phyloP scores from a whole-genome alignment of 352 stramenopile species.

The Pythium coloratum region DNA sequence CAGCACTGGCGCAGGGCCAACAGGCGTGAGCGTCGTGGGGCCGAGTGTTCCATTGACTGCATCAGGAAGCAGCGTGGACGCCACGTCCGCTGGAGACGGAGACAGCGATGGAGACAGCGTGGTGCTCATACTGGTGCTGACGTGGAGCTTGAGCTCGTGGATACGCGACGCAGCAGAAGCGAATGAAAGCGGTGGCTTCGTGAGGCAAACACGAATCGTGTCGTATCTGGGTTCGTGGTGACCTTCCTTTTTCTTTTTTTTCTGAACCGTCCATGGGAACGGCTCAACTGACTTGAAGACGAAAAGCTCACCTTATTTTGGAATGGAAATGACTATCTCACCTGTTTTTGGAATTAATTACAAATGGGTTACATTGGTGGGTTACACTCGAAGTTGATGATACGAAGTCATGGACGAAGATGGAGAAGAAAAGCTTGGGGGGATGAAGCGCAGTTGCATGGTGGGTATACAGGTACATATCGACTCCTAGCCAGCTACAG shows the following conservation, averaged over 20 bases:
- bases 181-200: background rate
- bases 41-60: background rate
- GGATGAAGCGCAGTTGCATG: background rate
- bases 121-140: background rate
- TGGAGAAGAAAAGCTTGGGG: background rate
- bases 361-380: background rate
- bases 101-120: background rate
- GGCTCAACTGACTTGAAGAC: background rate
- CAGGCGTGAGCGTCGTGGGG: slow-evolving; percentile 1
- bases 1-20: slow-evolving; percentile 22
- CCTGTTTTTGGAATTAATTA: background rate
- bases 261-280: background rate
- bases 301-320: slow-evolving; percentile 13
- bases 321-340: background rate
- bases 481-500: background rate
- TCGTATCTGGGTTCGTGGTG: too few relatives aligned
- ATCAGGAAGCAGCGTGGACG: background rate
- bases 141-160: background rate
- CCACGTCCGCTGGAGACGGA: background rate
- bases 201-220: background rate
- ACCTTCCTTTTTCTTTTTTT: background rate
- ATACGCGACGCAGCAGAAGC: background rate
- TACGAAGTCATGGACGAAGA: background rate
- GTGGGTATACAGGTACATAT: slow-evolving; percentile 3
- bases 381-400: background rate